Conservation (phyloP, 345 rosid species). For the Salix viminalis region DNA sequence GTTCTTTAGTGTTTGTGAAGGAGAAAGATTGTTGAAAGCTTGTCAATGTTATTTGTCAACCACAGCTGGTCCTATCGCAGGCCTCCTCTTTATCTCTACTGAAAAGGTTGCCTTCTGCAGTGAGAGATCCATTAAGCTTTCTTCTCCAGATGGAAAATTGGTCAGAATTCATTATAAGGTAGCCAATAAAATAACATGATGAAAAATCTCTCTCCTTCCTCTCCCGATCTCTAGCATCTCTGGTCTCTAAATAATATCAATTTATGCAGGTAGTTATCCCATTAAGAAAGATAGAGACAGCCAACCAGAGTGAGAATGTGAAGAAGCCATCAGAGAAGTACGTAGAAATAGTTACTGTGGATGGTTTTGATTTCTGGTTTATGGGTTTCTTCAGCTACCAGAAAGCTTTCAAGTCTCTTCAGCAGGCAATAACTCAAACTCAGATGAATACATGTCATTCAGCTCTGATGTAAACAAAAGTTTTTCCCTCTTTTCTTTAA, state of each 20-base stretch:
- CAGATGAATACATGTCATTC: conserved; percentile 22
- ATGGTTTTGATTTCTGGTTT: conserved; percentile 83
- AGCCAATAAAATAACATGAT: not conserved
- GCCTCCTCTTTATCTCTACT: conserved; percentile 47
- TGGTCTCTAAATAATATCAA: not conserved
- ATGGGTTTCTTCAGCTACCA: conserved; percentile 76
- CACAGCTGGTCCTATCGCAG: conserved; percentile 46
- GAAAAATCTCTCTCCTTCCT: no score
- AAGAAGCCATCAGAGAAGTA: conserved; percentile 72
- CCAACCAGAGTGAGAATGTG: conserved; percentile 44
- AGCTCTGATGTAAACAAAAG: conserved; percentile 14
- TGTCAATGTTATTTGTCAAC: conserved; percentile 49
- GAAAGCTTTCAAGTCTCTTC: conserved; percentile 59
- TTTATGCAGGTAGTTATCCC: conserved; percentile 52
- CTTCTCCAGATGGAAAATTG: conserved; percentile 30
- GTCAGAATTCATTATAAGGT: conserved; percentile 40
- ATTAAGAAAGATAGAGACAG: conserved; percentile 46
- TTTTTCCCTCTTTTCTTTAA: conserved; percentile 6
- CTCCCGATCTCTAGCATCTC: not conserved
- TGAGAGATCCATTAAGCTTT: conserved; percentile 39
- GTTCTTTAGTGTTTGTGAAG: conserved; percentile 33
- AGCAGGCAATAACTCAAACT: conserved; percentile 39
- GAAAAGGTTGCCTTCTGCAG: conserved; percentile 43
- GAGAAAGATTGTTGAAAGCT: conserved; percentile 41
- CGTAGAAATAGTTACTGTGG: conserved; percentile 58